Base-by-base conservation (phyloP, 1,139 yeast species). In the Petasospora fabianii region DNA sequence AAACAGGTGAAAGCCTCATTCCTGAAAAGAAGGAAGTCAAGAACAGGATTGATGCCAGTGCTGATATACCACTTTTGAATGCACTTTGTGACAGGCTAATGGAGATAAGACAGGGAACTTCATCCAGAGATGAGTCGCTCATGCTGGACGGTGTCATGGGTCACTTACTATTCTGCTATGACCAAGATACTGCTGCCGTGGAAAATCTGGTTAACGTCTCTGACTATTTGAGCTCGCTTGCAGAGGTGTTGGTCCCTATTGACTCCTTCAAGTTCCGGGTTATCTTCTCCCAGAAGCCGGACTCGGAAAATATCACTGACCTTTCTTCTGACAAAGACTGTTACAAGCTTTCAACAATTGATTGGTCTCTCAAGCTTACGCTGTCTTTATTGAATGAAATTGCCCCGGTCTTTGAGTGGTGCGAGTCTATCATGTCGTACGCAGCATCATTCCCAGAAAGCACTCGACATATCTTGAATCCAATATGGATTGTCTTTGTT, bases 1-100 rank as follows among this genome's bases (percentile, higher is more conserved):
- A 37, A 1, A 54, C 60, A 1, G 71, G 69, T 10, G 46, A 53
- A 8, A 14, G 32, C 7, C 50, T 59, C 2, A 14, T 27, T 14
- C 53, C 53, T 16, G 48, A 47, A 22, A 43, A 51, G 13, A 34
- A 16, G 7, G 47, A 51, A 8, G 33, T 43, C 26, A 20, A 36
- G 26, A 32, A 30, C 6, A 5, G 12, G 11, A 6, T 8, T 12
- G 8, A 8, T 22, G 12, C 12, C 5, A 11, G 13, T 13, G 12
- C 26, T 11, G 26, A 22, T 22, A 13, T 6, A 11, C 26, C 26
- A 22, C 26, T 22, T 22, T 16, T 26, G 6, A 9, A 26, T 30
- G 38, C 49, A 2, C 37, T 62, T 0, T 55, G 60, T 30, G 44
- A 43, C 5, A 40, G 50, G 9, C 44, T 64, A 34, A 26, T 50